These are phyloP conservation scores for Hanseniaspora gamundiae DNA, from an alignment of 1,139 yeast species.

Conservation along the genomic window DNA sequence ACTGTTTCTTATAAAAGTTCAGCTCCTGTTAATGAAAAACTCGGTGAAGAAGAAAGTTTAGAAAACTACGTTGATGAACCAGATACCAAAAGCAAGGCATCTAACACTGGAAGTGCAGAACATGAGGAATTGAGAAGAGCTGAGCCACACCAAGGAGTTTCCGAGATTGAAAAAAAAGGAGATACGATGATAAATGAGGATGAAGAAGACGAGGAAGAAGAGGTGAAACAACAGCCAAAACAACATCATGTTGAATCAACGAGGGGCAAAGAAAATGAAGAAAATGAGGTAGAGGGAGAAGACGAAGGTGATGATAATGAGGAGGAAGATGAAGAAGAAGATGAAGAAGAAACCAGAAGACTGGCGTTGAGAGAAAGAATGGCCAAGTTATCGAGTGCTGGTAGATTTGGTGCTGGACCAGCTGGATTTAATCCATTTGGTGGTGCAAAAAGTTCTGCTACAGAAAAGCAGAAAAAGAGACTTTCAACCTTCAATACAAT, in stretches of 20 bases:
- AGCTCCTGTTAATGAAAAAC: not conserved
- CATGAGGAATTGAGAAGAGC: no score
- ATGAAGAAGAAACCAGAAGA: conserved; percentile 70
- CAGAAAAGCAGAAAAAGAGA: conserved; percentile 22
- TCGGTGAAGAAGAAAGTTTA: not conserved
- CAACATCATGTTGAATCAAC: not conserved
- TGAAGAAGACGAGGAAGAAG: conserved; percentile 12
- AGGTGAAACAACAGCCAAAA: conserved; percentile 2
- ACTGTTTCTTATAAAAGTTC: no score
- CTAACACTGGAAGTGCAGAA: no score
- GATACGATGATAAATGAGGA: no score
- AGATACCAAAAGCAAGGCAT: no score
- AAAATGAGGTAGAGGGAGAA: conserved; percentile 16
- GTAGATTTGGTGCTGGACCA: conserved; percentile 70
- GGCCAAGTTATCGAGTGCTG: conserved; percentile 93
- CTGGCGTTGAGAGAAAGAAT: conserved; percentile 78
- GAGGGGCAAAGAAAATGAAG: not conserved
- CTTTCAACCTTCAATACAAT: not conserved
- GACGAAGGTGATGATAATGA: conserved; percentile 28
- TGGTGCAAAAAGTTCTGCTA: conserved; percentile 28
- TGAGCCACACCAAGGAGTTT: no score
- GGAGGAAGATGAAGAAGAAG: conserved; percentile 39
- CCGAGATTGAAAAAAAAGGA: no score
- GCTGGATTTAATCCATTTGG: conserved; percentile 47
- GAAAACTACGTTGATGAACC: conserved; percentile 4